A percentile compares a stretch with the other conserved stretches of the same genome.
phyloP scores from a whole-genome alignment of 257 asterid genomes.

The Plantago ovata region DNA sequence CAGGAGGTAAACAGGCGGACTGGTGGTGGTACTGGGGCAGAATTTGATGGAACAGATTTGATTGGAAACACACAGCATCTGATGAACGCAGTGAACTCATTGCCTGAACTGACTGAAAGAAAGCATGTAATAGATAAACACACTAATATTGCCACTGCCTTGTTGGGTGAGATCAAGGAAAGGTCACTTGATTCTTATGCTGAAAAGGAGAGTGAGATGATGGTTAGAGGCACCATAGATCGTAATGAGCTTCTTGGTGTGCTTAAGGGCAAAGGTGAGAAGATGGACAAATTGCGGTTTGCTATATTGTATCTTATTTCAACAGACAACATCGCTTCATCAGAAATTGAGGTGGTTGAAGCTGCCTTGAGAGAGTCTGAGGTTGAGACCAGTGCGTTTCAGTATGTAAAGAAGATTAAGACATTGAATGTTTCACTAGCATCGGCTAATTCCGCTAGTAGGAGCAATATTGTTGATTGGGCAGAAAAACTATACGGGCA shows the following conservation, averaged over 20 bases:
- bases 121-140: conserved; percentile 86
- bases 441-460: conserved; percentile 82
- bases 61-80: conserved; percentile 89
- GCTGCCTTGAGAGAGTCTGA: conserved; percentile 71
- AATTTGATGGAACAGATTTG: conserved; percentile 82
- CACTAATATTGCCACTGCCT: conserved; percentile 82
- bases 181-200: conserved; percentile 75
- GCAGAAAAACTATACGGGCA: conserved; percentile 95
- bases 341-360: conserved; percentile 87
- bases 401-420: conserved; percentile 89
- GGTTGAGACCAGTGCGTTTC: conserved; percentile 91
- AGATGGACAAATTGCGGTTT: conserved; percentile 64
- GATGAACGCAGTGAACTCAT: conserved; percentile 91
- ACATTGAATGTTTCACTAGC: conserved; percentile 80
- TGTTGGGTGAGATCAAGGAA: conserved; percentile 67
- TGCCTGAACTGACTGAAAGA: conserved; percentile 91
- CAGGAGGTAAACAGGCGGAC: conserved; percentile 90
- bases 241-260: conserved; percentile 68
- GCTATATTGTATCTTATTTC: conserved; percentile 79
- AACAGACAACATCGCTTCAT: conserved; percentile 57
- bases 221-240: conserved; percentile 82
- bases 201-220: conserved; percentile 85
- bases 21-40: conserved; percentile 77
- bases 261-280: conserved; percentile 86
- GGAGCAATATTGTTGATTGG: conserved; percentile 91